Evolutionary conservation across 169 alveolate genomes (phyloP).

Genomic region (Eimeria praecox): DNA sequence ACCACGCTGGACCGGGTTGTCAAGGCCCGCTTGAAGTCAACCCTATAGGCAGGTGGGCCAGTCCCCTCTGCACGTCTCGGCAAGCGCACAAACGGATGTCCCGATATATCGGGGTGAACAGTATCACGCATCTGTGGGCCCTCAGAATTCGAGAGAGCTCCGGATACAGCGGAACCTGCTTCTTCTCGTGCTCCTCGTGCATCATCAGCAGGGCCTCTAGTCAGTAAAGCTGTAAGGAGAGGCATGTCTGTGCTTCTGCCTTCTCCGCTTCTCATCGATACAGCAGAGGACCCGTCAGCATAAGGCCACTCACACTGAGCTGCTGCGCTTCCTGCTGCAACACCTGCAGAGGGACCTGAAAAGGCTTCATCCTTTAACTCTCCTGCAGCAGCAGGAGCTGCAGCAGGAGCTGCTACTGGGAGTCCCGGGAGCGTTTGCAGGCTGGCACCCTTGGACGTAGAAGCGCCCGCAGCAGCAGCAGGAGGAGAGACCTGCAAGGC

Average conservation of each 20-base stretch:
- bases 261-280: not conserved
- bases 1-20: not conserved
- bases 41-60: not conserved
- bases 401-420: not conserved
- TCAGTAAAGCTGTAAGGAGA: not conserved
- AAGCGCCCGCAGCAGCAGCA: too few relatives aligned
- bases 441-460: not conserved
- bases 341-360: not conserved
- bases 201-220: not conserved
- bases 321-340: not conserved
- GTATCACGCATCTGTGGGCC: too few relatives aligned
- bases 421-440: not conserved
- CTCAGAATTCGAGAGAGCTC: too few relatives aligned
- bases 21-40: not conserved
- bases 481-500: not conserved
- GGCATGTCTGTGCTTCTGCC: not conserved
- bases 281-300: not conserved
- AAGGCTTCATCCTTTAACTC: not conserved
- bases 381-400: not conserved
- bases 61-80: not conserved
- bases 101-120: not conserved
- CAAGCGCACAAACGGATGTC: conserved; percentile 30
- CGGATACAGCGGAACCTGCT: not conserved
- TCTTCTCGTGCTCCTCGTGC: not conserved
- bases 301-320: not conserved